phyloP scores from a whole-genome alignment of 352 stramenopile species.

The Globisporangium cystogenes region DNA sequence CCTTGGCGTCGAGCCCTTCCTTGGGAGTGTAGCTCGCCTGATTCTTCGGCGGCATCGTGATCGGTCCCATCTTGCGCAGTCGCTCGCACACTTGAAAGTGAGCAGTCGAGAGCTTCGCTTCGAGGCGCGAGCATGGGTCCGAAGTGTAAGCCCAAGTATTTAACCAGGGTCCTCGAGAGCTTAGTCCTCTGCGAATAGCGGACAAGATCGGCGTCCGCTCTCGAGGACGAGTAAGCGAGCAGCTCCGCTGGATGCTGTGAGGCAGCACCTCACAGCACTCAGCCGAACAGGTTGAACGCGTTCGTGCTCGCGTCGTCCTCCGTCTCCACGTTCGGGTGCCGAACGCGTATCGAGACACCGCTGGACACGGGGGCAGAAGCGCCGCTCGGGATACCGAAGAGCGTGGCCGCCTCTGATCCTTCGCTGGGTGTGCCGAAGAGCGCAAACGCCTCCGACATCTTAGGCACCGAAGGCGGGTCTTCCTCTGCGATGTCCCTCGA shows the following conservation, averaged over 20 bases:
- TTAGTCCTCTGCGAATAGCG: background rate
- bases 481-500: background rate
- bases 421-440: too few species aligned
- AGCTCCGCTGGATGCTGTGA: background rate
- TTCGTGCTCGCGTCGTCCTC: background rate
- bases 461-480: background rate
- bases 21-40: background rate
- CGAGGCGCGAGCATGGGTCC: too few species aligned
- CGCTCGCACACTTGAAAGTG: background rate
- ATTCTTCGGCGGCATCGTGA: constrained; percentile 2
- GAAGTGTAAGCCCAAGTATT: too few species aligned
- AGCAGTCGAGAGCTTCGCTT: background rate
- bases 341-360: background rate
- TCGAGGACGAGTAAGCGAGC: background rate
- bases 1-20: constrained; percentile 11
- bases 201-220: background rate
- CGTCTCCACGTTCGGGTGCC: background rate
- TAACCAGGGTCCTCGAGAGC: background rate
- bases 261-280: too few species aligned
- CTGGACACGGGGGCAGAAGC: background rate
- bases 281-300: constrained; percentile 1
- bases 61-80: background rate
- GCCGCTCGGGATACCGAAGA: constrained; percentile 10
- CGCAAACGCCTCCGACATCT: background rate
- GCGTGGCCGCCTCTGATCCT: constrained; percentile 1